Evolutionary conservation across 257 asterid genomes (phyloP), one percentile per base, ranked within the genome.

Genomic region (Solanum sejunctum): DNA sequence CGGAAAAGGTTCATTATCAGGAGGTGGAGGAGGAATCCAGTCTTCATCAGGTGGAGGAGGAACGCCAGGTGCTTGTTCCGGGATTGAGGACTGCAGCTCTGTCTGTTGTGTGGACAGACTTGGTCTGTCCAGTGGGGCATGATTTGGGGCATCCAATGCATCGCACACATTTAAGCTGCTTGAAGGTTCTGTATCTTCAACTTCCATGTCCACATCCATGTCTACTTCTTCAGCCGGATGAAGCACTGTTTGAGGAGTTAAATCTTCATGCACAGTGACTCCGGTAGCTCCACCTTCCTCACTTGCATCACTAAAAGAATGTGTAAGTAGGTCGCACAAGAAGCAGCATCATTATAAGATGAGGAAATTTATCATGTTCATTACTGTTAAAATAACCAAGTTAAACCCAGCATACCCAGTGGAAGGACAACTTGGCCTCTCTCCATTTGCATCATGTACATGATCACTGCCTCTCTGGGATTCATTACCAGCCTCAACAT

Each of bases 151-250:
- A 83, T 58, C 87, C 51, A 90, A 84, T 87, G 90, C 88, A 70
- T 83, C 90, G 28, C 56, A 81, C 85, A 84, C 58, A 51, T 87
- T 85, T 39, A 90, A 84, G 45, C 72, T 85, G 84, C 86, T 70
- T 13, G 91, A 36, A 86, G 96, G 87, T 86, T 83, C 85, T 36
- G 92, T 73, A 64, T 94, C 99, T 87, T 96, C 99, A 83, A 96
- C 97, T 91, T 96, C 99, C 99, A 96, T 93, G 89, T 96, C 99
- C 83, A 96, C 93, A 84, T 96, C 99, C 99, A 96, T 96, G 88
- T 96, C 98, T 56, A 90, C 93, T 54, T 94, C 99, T 85, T 94
- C 97, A 83, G 82, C 91, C 58, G 91, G 85, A 77, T 86, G 93
- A 85, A 80, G 84, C 55, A 83, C 80, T 49, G 90, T 82, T 69